Base-by-base conservation (phyloP, 176 grass and related monocot genomes). In the Thalia dealbata region DNA sequence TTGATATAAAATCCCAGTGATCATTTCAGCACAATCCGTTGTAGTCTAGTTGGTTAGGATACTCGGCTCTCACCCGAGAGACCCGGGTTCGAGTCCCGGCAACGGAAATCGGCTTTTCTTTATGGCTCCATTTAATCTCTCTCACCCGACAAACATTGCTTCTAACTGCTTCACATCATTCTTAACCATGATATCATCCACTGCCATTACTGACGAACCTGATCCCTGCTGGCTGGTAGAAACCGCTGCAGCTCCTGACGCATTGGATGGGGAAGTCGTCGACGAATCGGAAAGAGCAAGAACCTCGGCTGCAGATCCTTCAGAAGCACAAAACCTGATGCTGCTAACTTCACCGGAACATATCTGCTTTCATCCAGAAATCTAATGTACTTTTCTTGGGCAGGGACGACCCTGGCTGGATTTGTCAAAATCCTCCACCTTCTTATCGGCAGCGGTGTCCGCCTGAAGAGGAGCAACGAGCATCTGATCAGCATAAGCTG, bases 41-140 rank as follows among this genome's bases (percentile, higher is more conserved):
- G 83, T 96, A 88, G 89, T 96, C 85, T 97, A 90, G 82, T 69
- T 91, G 90, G 83, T 91, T 85, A 93, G 90, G 93, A 93, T 97
- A 88, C 83, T 97, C 85, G 81, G 89, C 87, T 91, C 89, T 92
- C 87, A 91, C 83, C 82, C 82, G 78, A 96, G 78, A 90, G 86
- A 86, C 89, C 80, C 82, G 82, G 82, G 82, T 95, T 83, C 74
- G 50, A 95, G 82, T 90, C 79, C 91, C 84, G 81, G 82, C 87
- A 83, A 90, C 77, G 82, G 82, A 95, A 89, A n/a, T n/a, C n/a
- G n/a, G n/a, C n/a, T n/a, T n/a, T n/a, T n/a, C n/a, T n/a, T n/a
- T n/a, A n/a, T n/a, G n/a, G n/a, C n/a, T n/a, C n/a, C n/a, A n/a
- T n/a, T n/a, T n/a, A n/a, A n/a, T n/a, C n/a, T n/a, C n/a, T n/a